A percentile compares a stretch with the other conserved stretches of the same genome.
These are phyloP conservation scores for Naganishia sp. DNA, from an alignment of 1,284 basidiomycete species.

Conservation along the genomic window DNA sequence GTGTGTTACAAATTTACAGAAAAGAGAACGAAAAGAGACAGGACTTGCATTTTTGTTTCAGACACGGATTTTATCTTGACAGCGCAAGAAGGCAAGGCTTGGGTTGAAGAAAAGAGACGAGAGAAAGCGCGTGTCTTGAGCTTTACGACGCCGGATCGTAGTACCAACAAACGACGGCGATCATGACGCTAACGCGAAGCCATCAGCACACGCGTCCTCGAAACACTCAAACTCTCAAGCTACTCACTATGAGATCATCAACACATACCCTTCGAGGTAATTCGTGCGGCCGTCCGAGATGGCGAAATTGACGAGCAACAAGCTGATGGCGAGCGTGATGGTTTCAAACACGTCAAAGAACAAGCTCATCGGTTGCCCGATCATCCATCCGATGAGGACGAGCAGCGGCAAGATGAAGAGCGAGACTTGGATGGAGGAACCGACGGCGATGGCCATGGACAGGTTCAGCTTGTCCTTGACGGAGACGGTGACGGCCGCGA, in stretches of 20 bases:
- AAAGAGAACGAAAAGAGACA: neutral
- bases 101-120: neutral
- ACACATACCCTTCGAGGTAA: conserved; percentile 66
- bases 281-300: conserved; percentile 82
- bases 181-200: conserved; percentile 36
- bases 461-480: conserved; percentile 65
- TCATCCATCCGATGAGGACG: conserved; percentile 57
- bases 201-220: neutral
- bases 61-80: neutral
- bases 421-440: conserved; percentile 88
- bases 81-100: no score
- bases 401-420: conserved; percentile 77
- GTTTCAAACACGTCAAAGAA: conserved; percentile 53
- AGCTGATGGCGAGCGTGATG: conserved; percentile 59
- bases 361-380: conserved; percentile 57
- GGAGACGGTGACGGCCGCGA: conserved; percentile 82
- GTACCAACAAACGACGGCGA: conserved; percentile 51
- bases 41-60: neutral
- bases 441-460: conserved; percentile 73
- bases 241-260: conserved; percentile 56
- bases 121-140: neutral
- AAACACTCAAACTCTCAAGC: neutral
- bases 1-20: neutral
- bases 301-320: conserved; percentile 77
- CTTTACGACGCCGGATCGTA: conserved; percentile 30